phyloP scores from a whole-genome alignment of 2,329 filamentous ascomycete species.

The Colletotrichum sp. region DNA sequence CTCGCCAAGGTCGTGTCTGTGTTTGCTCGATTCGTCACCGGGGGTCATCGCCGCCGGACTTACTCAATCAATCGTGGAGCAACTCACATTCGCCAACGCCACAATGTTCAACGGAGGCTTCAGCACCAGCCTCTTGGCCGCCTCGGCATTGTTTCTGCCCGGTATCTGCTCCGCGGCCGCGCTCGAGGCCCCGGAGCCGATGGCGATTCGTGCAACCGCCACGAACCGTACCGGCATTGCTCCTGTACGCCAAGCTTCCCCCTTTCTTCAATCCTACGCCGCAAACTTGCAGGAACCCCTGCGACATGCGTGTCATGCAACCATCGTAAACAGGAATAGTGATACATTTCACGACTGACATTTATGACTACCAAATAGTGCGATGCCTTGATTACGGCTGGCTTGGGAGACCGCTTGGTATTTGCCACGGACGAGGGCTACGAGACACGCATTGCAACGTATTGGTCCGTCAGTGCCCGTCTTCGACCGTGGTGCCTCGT shows the following conservation, averaged over 20 bases:
- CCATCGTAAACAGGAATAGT: neutral
- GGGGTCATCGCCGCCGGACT: neutral
- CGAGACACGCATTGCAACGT: constrained; percentile 7
- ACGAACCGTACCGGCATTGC: neutral
- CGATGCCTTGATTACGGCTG: constrained; percentile 9
- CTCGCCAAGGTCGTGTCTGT: neutral
- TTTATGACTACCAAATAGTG: neutral
- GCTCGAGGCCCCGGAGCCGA: neutral
- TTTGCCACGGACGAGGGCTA: constrained; percentile 1
- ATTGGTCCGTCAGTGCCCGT: constrained; percentile 24
- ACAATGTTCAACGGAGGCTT: neutral
- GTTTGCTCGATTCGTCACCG: neutral
- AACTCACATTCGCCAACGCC: neutral
- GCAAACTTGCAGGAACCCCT: neutral
- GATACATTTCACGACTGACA: neutral
- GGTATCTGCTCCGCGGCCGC: neutral
- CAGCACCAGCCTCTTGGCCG: neutral
- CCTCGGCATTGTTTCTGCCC: neutral
- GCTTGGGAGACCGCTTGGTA: neutral
- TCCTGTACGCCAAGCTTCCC: neutral
- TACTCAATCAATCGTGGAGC: neutral
- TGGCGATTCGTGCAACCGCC: neutral
- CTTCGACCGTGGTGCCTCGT: constrained; percentile 30
- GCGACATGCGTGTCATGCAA: neutral
- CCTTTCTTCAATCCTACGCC: neutral